phyloP scores from a whole-genome alignment of 1,284 basidiomycete genomes.

The Pseudozyma hubeiensis region DNA sequence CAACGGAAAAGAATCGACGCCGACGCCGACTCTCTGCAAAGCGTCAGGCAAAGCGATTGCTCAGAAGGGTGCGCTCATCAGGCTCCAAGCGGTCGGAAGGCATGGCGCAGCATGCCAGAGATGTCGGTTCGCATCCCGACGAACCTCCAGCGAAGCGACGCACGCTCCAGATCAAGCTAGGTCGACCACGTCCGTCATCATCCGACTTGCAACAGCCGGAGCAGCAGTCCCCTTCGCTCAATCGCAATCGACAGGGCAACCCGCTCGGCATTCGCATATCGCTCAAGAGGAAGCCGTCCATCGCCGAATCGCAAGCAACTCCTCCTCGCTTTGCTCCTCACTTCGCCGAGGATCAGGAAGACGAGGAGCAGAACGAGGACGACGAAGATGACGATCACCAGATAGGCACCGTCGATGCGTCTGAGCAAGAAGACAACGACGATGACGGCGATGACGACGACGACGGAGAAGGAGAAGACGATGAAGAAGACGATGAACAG shows the following conservation, averaged over 20 bases:
- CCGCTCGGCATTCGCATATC: slow-evolving; percentile 39
- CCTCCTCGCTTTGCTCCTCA: slow-evolving; percentile 21
- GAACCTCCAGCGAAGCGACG: slow-evolving; percentile 32
- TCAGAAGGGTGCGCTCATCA: neutral
- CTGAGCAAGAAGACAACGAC: neutral
- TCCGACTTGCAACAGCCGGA: slow-evolving; percentile 13
- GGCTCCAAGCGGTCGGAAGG: slow-evolving; percentile 1
- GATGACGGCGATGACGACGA: slow-evolving; percentile 10
- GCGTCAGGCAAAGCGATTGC: too few relatives aligned
- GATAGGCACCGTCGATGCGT: neutral
- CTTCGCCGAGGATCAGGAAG: slow-evolving; percentile 11
- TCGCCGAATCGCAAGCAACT: slow-evolving; percentile 15
- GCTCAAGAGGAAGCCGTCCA: slow-evolving; percentile 37
- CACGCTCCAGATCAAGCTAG: slow-evolving; percentile 48
- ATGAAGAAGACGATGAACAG: slow-evolving; percentile 5
- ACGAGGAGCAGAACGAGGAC: slow-evolving; percentile 18
- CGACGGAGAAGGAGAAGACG: slow-evolving; percentile 9
- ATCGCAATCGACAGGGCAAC: slow-evolving; percentile 14
- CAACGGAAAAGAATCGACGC: neutral
- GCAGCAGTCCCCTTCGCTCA: slow-evolving; percentile 31
- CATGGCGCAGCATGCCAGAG: slow-evolving; percentile 39
- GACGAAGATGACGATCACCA: slow-evolving; percentile 7
- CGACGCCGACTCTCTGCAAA: too few relatives aligned
- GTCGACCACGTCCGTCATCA: slow-evolving; percentile 27
- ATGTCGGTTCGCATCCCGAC: slow-evolving; percentile 34